A percentile compares a stretch with the other conserved stretches of the same genome.
Evolutionary conservation across 148 eudicot species (phyloP).

Genomic region (Rhododendron mucronatum): DNA sequence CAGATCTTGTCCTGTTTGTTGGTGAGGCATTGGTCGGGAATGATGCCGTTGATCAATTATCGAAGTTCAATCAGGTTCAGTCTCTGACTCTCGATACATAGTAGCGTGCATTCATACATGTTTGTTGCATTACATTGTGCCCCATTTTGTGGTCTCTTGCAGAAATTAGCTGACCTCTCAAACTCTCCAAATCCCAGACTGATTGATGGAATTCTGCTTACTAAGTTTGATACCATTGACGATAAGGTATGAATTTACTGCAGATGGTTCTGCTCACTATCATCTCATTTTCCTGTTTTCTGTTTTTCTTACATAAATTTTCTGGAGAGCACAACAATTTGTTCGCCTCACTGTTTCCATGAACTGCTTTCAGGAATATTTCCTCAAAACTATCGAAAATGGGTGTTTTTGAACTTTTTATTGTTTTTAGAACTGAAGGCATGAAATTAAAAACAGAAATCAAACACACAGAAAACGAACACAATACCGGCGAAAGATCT

Average conservation of each 20-base stretch:
- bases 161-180: slow-evolving; percentile 86
- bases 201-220: slow-evolving; percentile 94
- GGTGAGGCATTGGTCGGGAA: slow-evolving; percentile 97
- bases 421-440: not conserved
- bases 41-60: slow-evolving; percentile 90
- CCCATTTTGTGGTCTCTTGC: not conserved
- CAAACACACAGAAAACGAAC: not conserved
- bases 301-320: not conserved
- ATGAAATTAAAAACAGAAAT: not conserved
- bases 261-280: not conserved
- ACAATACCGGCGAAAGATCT: not conserved
- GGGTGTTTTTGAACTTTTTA: not conserved
- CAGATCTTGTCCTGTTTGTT: slow-evolving; percentile 87
- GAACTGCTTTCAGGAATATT: not conserved
- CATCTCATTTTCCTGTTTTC: not conserved
- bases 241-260: slow-evolving; percentile 55
- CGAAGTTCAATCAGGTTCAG: slow-evolving; percentile 82
- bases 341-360: not conserved
- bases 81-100: not conserved
- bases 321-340: not conserved
- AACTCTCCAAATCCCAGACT: slow-evolving; percentile 63
- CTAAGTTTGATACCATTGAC: slow-evolving; percentile 94
- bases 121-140: not conserved
- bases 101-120: not conserved
- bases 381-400: not conserved